Percentiles rank a stretch among this genome's conserved stretches.
phyloP scores from a whole-genome alignment of 257 asterid genomes.

The Thymus quinquecostatus region DNA sequence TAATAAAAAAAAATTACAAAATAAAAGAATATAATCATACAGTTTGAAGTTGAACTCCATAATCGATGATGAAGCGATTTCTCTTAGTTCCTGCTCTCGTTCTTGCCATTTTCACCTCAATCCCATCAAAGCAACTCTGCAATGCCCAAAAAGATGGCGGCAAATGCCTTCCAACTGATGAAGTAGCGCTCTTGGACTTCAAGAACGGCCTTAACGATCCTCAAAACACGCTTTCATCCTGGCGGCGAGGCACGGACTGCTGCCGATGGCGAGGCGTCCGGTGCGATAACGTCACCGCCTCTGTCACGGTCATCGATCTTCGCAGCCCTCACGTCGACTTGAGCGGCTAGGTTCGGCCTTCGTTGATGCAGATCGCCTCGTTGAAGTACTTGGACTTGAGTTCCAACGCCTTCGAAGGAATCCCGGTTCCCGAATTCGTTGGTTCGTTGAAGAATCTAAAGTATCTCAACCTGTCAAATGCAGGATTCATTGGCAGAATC shows the following conservation, averaged over 20 bases:
- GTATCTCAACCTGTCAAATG: slow-evolving; percentile 51
- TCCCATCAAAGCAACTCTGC: slow-evolving; percentile 13
- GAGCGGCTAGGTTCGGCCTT: slow-evolving; percentile 61
- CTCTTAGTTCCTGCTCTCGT: slow-evolving; percentile 28
- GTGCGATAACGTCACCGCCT: slow-evolving; percentile 39
- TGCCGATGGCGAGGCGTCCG: slow-evolving; percentile 53
- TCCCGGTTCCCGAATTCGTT: slow-evolving; percentile 47
- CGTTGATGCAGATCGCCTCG: slow-evolving; percentile 42
- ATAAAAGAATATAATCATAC: background rate
- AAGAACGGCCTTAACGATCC: slow-evolving; percentile 58
- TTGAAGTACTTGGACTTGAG: slow-evolving; percentile 55
- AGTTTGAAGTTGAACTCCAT: background rate
- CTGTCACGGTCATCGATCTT: slow-evolving; percentile 42
- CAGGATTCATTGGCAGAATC: slow-evolving; percentile 49
- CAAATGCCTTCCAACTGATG: slow-evolving; percentile 39
- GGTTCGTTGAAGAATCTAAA: slow-evolving; percentile 43
- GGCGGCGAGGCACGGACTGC: slow-evolving; percentile 45
- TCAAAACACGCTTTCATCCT: slow-evolving; percentile 43
- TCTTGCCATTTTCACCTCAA: slow-evolving; percentile 32
- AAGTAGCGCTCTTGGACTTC: slow-evolving; percentile 52
- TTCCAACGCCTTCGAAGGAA: slow-evolving; percentile 45
- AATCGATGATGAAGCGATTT: slow-evolving; percentile 31
- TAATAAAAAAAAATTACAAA: background rate
- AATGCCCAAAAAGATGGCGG: slow-evolving; percentile 15
- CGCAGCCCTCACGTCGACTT: slow-evolving; percentile 46